Evolutionary conservation across 1,284 basidiomycete genomes (phyloP), one percentile per base, ranked within the genome.

Genomic region (Leccinum pachyderme): DNA sequence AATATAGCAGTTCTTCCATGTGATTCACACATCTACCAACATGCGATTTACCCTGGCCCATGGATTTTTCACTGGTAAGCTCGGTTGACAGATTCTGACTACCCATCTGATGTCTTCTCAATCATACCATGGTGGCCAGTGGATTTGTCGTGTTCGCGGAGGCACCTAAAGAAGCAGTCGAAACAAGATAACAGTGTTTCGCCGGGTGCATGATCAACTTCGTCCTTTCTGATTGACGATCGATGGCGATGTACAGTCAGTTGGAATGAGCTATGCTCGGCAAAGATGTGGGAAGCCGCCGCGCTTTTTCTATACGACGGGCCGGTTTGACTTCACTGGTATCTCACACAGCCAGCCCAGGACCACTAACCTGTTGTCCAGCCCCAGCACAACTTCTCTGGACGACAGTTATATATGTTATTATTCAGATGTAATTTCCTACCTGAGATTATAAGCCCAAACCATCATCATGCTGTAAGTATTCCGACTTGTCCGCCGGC

Each of bases 1-100:
- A 47, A 45, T 27, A 7, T 52, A 72, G 72, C 75, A 81, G 58
- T 72, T 72, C 53, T 77, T 79, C 56, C 72, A 73, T 49, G 72
- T 74, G 28, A 62, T 73, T 46, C 63, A 64, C 18, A 57, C 60
- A 7, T 47, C 68, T 15, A 61, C 67, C 11, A 65, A 57, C 22
- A 57, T 68, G 48, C 70, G 67, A 24, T 68, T 68, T 45, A 31
- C 59, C 56, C 65, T 3, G 70, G 67, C 8, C 69, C 67, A 2
- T 71, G 67, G 67, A 64, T 71, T 45, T 32, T 72, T n/a, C 69
- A 72, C 49, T 71, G 70, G 71, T 69, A 11, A 50, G 67, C 46
- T 22, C 15, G 3, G 5, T 32, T 32, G 25, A 22, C 15, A 18
- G 4, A 27, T 51, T 28, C 33, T 12, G n/a, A 22, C n/a, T 29